Evolutionary conservation across 2,329 filamentous ascomycete species (phyloP).

Genomic region (Esteya vermicola): DNA sequence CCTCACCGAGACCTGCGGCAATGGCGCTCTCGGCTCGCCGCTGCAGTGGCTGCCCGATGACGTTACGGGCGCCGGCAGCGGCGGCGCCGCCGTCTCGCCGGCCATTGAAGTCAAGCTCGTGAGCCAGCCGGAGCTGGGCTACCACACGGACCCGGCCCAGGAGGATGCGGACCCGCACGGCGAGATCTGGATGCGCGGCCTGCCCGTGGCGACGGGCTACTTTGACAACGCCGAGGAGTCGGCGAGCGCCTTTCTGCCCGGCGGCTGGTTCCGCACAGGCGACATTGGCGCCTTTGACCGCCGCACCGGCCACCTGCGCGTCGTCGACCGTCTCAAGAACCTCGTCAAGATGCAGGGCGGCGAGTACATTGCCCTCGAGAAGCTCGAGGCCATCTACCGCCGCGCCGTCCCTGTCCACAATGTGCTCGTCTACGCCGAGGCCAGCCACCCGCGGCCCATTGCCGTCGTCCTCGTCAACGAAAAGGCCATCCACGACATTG

Average conservation of each 20-base stretch:
- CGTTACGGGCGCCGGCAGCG: conserved; percentile 56
- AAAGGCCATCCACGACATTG: conserved; percentile 45
- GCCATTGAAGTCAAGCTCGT: conserved; percentile 84
- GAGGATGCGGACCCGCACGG: conserved; percentile 69
- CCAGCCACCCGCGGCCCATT: conserved; percentile 61
- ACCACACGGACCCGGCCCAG: conserved; percentile 58
- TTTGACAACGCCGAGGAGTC: conserved; percentile 81
- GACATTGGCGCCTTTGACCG: conserved; percentile 84
- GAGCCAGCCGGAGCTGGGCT: conserved; percentile 78
- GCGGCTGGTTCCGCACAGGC: conserved; percentile 95
- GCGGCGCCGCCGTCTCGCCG: conserved; percentile 67
- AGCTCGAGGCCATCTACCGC: conserved; percentile 84
- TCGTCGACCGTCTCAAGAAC: conserved; percentile 98
- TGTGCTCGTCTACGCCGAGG: conserved; percentile 74
- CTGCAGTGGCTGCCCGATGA: too few species aligned
- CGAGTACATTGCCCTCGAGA: conserved; percentile 95
- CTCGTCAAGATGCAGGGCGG: conserved; percentile 89
- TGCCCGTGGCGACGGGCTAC: conserved; percentile 62
- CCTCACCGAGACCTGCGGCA: conserved; percentile 81
- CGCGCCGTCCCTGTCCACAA: conserved; percentile 66
- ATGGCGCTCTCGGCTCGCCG: conserved; percentile 70
- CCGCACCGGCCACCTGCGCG: conserved; percentile 57
- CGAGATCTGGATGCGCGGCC: conserved; percentile 80
- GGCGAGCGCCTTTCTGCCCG: conserved; percentile 57
- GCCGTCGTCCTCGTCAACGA: conserved; percentile 64